These are phyloP conservation scores for Neurospora crassa DNA, from an alignment of 2,329 filamentous ascomycete species.

Conservation along the genomic window DNA sequence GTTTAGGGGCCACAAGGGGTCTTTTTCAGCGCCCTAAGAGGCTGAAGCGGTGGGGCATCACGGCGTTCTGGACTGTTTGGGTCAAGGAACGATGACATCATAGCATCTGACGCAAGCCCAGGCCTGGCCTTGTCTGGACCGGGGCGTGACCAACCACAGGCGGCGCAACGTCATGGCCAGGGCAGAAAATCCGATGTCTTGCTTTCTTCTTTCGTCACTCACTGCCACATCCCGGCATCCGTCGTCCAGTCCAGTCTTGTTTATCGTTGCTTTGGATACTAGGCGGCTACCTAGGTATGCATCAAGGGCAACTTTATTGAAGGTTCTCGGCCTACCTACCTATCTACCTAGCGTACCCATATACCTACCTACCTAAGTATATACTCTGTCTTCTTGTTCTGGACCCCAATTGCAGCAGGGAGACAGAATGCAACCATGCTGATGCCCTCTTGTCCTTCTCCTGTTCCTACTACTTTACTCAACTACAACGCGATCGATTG, in stretches of 20 bases:
- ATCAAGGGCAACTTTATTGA: not conserved
- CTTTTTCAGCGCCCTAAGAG: not conserved
- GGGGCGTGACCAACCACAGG: not conserved
- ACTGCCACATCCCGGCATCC: not conserved
- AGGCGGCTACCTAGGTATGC: not conserved
- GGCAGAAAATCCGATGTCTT: not conserved
- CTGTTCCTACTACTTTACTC: not conserved
- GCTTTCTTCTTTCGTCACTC: not conserved
- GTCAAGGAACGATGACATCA: not conserved
- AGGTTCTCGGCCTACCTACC: not conserved
- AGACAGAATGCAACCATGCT: not conserved
- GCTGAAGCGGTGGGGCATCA: not conserved
- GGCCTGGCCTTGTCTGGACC: not conserved
- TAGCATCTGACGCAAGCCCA: not conserved
- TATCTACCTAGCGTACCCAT: not conserved
- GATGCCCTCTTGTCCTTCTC: not conserved
- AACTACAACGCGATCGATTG: not conserved
- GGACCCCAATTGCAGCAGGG: not conserved
- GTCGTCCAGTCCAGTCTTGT: not conserved
- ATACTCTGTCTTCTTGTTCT: too few relatives aligned
- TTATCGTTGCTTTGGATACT: not conserved
- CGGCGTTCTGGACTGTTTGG: not conserved
- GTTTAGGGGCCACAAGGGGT: not conserved
- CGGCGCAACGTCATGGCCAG: not conserved
- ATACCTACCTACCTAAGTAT: too few relatives aligned